These are phyloP conservation scores for Fusarium fujikuroi DNA, from an alignment of 2,329 filamentous ascomycete genomes.

Conservation along the genomic window DNA sequence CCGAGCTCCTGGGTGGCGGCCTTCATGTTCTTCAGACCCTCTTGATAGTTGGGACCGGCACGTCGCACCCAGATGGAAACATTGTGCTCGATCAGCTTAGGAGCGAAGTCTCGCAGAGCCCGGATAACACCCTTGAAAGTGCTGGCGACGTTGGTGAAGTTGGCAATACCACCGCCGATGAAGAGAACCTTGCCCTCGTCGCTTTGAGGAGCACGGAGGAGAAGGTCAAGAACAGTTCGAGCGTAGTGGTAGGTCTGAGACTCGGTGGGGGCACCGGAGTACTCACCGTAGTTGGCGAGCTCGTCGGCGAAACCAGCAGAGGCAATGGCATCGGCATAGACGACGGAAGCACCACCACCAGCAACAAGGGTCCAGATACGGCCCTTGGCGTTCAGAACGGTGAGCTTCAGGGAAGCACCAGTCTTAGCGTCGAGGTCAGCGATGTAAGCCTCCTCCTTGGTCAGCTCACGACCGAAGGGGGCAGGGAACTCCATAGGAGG, in stretches of 20 bases:
- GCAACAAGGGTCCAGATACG: conserved; percentile 98
- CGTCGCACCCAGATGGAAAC: conserved; percentile 95
- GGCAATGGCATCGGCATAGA: conserved; percentile 98
- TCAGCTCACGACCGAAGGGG: conserved; percentile 97
- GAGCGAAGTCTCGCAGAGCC: conserved; percentile 89
- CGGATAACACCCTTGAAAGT: conserved; percentile 99
- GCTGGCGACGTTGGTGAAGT: conserved; percentile 99
- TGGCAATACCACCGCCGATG: conserved; percentile 99
- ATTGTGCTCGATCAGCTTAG: conserved; percentile 91
- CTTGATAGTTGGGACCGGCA: conserved; percentile 97
- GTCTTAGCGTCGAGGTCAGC: conserved; percentile 99
- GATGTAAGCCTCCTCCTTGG: conserved; percentile 99
- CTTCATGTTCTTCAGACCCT: conserved; percentile 99
- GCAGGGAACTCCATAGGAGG: conserved; percentile 99
- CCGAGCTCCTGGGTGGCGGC: conserved; percentile 92
- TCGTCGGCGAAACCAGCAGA: conserved; percentile 94
- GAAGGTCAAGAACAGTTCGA: conserved; percentile 94
- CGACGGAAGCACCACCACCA: conserved; percentile 98
- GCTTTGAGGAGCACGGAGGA: conserved; percentile 88
- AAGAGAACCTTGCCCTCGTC: conserved; percentile 98
- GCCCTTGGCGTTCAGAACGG: conserved; percentile 89
- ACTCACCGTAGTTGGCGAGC: conserved; percentile 99
- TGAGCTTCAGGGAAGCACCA: conserved; percentile 97
- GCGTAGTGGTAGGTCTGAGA: conserved; percentile 99
- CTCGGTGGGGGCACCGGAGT: conserved; percentile 98